phyloP scores from a whole-genome alignment of 2,329 filamentous ascomycete genomes.

The Aspergillus sp. region DNA sequence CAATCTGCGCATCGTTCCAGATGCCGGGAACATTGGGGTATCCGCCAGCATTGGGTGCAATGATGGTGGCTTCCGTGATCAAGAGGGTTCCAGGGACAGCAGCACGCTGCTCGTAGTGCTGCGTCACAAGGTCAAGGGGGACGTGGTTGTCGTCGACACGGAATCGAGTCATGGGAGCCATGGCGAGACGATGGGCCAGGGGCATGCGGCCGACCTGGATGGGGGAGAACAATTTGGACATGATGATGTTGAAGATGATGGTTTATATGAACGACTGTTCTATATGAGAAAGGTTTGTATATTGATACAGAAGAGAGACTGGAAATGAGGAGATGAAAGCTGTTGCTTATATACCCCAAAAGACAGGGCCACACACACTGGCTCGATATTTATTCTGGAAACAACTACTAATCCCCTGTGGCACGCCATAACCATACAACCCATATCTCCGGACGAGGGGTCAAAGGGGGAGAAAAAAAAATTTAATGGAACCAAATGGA shows the following conservation, averaged over 20 bases:
- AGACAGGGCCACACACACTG: too few relatives aligned
- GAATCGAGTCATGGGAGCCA: constrained; percentile 61
- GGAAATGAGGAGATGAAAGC: too few relatives aligned
- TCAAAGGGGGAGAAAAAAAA: too few relatives aligned
- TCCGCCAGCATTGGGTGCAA: constrained; percentile 49
- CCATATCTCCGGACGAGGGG: too few relatives aligned
- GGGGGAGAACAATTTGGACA: constrained; percentile 39
- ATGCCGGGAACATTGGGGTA: constrained; percentile 60
- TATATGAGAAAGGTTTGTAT: background rate
- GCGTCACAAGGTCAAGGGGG: constrained; percentile 45
- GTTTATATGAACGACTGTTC: background rate
- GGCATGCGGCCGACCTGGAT: constrained; percentile 44
- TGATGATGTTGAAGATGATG: constrained; percentile 7
- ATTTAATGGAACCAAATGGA: too few relatives aligned
- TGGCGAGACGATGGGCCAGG: constrained; percentile 52
- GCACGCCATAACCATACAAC: too few relatives aligned
- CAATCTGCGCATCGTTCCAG: constrained; percentile 58
- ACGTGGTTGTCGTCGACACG: constrained; percentile 54
- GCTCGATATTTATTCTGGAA: too few relatives aligned
- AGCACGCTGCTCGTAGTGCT: constrained; percentile 59
- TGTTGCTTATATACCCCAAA: too few relatives aligned
- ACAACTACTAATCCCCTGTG: too few relatives aligned
- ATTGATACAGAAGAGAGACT: too few relatives aligned
- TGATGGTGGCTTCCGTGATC: constrained; percentile 61
- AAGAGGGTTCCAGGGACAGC: constrained; percentile 57